Evolutionary conservation across 225 moss, liverwort and hornwort species (phyloP).

Genomic region (Marchantia paleacea): DNA sequence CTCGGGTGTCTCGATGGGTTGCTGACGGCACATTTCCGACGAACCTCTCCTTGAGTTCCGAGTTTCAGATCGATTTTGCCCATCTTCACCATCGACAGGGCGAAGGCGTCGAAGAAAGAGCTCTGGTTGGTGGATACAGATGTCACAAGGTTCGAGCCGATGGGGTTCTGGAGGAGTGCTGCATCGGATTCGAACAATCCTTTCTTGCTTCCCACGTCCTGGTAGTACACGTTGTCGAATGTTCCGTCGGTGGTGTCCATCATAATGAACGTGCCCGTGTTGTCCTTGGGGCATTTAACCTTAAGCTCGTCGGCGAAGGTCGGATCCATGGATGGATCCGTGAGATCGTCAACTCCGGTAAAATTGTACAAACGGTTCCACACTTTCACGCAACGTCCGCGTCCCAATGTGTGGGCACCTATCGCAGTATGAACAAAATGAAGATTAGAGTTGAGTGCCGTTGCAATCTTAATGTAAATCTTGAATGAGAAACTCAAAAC

Average conservation of each 20-base stretch:
- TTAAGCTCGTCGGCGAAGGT: constrained; percentile 36
- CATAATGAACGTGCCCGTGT: constrained; percentile 13
- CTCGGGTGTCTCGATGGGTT: constrained; percentile 15
- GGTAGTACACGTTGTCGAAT: constrained; percentile 40
- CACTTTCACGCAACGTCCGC: constrained; percentile 45
- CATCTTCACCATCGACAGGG: constrained; percentile 37
- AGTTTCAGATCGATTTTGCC: constrained; percentile 18
- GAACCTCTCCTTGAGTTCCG: constrained; percentile 16
- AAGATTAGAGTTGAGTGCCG: no score
- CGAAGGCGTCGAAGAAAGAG: constrained; percentile 28
- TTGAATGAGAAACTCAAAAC: no score
- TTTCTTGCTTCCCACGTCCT: constrained; percentile 24
- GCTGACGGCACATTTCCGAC: not conserved
- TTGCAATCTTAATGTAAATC: no score
- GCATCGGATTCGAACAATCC: constrained; percentile 36
- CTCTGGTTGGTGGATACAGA: not conserved
- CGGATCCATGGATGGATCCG: constrained; percentile 47
- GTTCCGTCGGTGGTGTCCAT: constrained; percentile 28
- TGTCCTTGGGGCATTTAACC: constrained; percentile 43
- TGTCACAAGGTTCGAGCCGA: not conserved
- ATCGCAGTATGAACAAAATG: not conserved
- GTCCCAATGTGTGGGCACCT: constrained; percentile 64
- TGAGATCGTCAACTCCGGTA: constrained; percentile 20
- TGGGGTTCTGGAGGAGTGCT: constrained; percentile 10
- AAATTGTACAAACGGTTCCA: constrained; percentile 47